A percentile compares a stretch with the other conserved stretches of the same genome.
phyloP scores from a whole-genome alignment of 1,284 basidiomycete genomes.

The Cutaneotrichosporon mucoides region DNA sequence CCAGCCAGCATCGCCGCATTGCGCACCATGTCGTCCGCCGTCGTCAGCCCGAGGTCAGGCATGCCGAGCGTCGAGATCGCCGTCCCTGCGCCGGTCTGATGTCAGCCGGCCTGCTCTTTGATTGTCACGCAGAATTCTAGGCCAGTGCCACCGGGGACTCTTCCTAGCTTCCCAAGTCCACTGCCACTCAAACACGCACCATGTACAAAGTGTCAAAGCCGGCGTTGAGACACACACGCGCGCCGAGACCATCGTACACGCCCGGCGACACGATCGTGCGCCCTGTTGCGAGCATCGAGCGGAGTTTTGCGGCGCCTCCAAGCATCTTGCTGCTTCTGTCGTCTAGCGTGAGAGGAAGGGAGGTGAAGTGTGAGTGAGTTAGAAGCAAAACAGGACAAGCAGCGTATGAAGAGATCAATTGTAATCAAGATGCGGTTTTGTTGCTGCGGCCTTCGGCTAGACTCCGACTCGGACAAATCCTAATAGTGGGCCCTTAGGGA shows the following conservation, averaged over 20 bases:
- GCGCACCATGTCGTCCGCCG: slow-evolving; percentile 69
- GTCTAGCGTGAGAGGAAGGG: background rate
- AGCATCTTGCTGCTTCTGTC: background rate
- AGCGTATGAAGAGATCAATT: too few relatives aligned
- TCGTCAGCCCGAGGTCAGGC: slow-evolving; percentile 73
- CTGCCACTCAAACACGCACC: slow-evolving; percentile 44
- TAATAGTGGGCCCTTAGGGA: too few relatives aligned
- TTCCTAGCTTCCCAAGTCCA: too few relatives aligned
- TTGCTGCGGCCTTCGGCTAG: too few relatives aligned
- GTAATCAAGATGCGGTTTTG: too few relatives aligned
- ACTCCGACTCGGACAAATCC: too few relatives aligned
- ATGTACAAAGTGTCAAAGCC: slow-evolving; percentile 59
- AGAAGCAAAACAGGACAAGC: too few relatives aligned
- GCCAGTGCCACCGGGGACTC: too few relatives aligned
- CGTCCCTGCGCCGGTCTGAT: slow-evolving; percentile 60
- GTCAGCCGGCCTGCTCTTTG: too few relatives aligned
- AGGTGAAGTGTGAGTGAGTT: too few relatives aligned
- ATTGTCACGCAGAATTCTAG: too few relatives aligned
- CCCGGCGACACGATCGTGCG: slow-evolving; percentile 54
- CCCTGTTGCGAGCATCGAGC: slow-evolving; percentile 1
- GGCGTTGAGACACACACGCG: slow-evolving; percentile 69
- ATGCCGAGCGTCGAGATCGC: slow-evolving; percentile 70
- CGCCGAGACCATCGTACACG: slow-evolving; percentile 75
- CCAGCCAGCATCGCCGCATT: slow-evolving; percentile 63
- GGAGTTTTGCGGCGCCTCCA: slow-evolving; percentile 6